Base-by-base conservation (phyloP, 1,284 basidiomycete species). In the Exsudoporus floridanus region DNA sequence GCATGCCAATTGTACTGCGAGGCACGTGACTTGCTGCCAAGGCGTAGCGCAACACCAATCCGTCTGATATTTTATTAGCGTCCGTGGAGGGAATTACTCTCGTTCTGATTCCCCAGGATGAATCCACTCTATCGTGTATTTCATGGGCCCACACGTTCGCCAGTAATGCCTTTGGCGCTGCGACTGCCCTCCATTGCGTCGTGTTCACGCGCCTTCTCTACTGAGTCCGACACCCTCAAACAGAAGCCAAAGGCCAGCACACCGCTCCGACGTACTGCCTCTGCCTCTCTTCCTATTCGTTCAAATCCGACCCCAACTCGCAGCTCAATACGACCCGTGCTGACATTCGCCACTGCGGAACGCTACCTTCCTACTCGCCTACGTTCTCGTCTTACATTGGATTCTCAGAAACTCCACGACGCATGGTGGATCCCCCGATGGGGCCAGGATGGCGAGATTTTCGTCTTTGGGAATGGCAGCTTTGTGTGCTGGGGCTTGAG, bases 401-500 rank as follows among this genome's bases (percentile, higher is more conserved):
- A 67, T 27, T 74, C 84, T 4, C 78, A 80, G 55, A 74, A 77
- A 18, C 75, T 91, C 18, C 84, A 91, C 52, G 88, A 90, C 37
- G 74, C 88, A 7, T 86, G 82, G 77, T 92, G 88, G 87, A 74
- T 91, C 23, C 87, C 89, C n/a, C 75, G 77, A 61, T 86, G 86
- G 83, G 84, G 84, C 3, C 75, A 81, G 52, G 78, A 87, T 55
- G 92, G 92, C n/a, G 92, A 95, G 68, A 75, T 93, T 21, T 94
- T 94, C 70, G 79, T 94, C 12, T 95, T 95, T 67, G 79, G 80
- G 30, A 91, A 90, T 59, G 92, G 92, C 2, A 90, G 82, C 59
- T 86, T 92, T 55, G 92, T 95, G 5, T 91, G 86, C 57, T 95
- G 92, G 92, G 92, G 92, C 7, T 69, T 94, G 54, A 81, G 78